Conservation (phyloP, 306 rosid genomes). For the Trifolium dubium region DNA sequence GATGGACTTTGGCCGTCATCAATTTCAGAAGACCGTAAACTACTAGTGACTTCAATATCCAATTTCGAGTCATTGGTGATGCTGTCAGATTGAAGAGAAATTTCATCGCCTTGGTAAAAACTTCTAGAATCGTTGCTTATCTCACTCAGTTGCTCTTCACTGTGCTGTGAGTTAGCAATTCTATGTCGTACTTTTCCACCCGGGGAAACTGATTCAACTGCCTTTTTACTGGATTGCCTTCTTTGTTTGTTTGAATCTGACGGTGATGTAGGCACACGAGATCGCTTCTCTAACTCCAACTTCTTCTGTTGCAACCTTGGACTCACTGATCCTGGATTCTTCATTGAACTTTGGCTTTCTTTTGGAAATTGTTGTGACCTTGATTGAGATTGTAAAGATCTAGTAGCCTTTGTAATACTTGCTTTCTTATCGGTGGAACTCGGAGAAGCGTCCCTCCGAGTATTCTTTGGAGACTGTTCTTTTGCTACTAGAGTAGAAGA, state of each 20-base stretch:
- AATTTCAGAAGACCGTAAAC: conserved; percentile 44
- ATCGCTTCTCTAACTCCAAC: conserved; percentile 70
- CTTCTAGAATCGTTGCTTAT: conserved; percentile 64
- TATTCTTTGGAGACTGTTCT: conserved; percentile 55
- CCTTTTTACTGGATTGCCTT: conserved; percentile 60
- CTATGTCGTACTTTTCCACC: conserved; percentile 64
- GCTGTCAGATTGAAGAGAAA: conserved; percentile 54
- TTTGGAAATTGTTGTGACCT: conserved; percentile 55
- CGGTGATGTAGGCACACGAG: conserved; percentile 70
- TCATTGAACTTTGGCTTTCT: conserved; percentile 56
- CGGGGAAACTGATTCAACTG: conserved; percentile 54
- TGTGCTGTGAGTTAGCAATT: conserved; percentile 47
- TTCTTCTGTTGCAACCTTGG: conserved; percentile 84
- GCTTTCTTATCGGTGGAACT: conserved; percentile 62
- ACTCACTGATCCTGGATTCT: conserved; percentile 71
- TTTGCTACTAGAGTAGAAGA: conserved; percentile 48
- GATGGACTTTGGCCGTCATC: conserved; percentile 56
- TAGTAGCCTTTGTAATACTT: conserved; percentile 46
- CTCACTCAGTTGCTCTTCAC: conserved; percentile 74
- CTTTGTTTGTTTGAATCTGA: conserved; percentile 62
- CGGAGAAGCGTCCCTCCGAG: conserved; percentile 50
- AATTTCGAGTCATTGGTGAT: conserved; percentile 44
- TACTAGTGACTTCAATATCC: conserved; percentile 65
- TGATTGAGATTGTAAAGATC: conserved; percentile 53
- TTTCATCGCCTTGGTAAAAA: conserved; percentile 65